These are phyloP conservation scores for Mortierella hygrophila DNA, from an alignment of 192 early-diverging fungal species.

Conservation along the genomic window DNA sequence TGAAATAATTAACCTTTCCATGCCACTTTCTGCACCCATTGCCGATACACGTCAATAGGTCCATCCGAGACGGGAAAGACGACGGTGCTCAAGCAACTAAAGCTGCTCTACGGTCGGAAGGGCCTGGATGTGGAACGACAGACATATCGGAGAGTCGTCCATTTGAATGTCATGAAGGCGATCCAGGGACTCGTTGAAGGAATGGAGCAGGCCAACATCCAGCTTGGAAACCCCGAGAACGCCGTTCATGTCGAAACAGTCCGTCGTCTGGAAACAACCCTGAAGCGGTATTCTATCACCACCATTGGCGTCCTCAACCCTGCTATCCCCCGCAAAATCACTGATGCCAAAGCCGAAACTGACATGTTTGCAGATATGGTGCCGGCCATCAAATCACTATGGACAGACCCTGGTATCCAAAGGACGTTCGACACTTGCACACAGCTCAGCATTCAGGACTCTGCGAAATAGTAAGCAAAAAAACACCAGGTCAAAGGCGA, in stretches of 20 bases:
- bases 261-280: slow-evolving; percentile 27
- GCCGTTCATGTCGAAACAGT: slow-evolving; percentile 44
- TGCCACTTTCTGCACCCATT: neutral
- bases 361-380: slow-evolving; percentile 55
- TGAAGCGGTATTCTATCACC: slow-evolving; percentile 57
- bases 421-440: slow-evolving; percentile 38
- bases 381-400: slow-evolving; percentile 58
- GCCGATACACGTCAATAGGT: slow-evolving; percentile 41
- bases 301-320: slow-evolving; percentile 25
- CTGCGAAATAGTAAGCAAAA: slow-evolving; percentile 59
- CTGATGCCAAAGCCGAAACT: slow-evolving; percentile 51
- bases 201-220: slow-evolving; percentile 33
- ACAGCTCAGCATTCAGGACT: slow-evolving; percentile 62
- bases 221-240: slow-evolving; percentile 45
- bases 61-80: slow-evolving; percentile 77
- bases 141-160: slow-evolving; percentile 55
- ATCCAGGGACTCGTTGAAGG: slow-evolving; percentile 55
- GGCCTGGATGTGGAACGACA: slow-evolving; percentile 57
- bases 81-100: slow-evolving; percentile 61
- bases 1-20: neutral
- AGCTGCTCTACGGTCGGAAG: slow-evolving; percentile 49
- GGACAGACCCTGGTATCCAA: slow-evolving; percentile 58
- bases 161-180: slow-evolving; percentile 60
- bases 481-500: neutral
- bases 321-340: slow-evolving; percentile 47